Evolutionary conservation across 2,329 filamentous ascomycete genomes (phyloP).

Genomic region (Neocatenulostroma microsporum): DNA sequence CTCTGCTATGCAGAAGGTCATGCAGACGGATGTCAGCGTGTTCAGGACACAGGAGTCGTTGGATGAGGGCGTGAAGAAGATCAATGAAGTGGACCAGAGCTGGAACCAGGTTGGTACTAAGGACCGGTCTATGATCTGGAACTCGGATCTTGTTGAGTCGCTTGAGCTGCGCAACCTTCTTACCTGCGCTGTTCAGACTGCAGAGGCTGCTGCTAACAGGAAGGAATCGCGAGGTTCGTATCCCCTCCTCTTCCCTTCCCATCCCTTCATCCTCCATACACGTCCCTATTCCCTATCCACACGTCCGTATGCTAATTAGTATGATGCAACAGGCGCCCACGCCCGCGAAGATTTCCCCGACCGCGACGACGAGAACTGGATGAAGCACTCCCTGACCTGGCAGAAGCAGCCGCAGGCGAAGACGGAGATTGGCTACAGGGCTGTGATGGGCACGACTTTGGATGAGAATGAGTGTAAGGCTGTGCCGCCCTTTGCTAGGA

Average conservation of each 20-base stretch:
- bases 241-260: background rate
- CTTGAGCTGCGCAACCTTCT: constrained; percentile 91
- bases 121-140: constrained; percentile 99
- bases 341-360: constrained; percentile 95
- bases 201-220: constrained; percentile 78
- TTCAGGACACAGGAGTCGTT: constrained; percentile 92
- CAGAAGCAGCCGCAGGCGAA: constrained; percentile 87
- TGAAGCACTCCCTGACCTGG: constrained; percentile 98
- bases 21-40: constrained; percentile 95
- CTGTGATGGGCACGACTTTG: constrained; percentile 72
- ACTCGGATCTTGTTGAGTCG: constrained; percentile 93
- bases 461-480: constrained; percentile 95
- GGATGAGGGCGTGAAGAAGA: constrained; percentile 83
- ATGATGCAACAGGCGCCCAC: constrained; percentile 62
- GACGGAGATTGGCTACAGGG: constrained; percentile 78
- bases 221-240: constrained; percentile 80
- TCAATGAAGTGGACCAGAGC: constrained; percentile 71
- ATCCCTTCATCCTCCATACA: background rate
- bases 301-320: too few relatives aligned
- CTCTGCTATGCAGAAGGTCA: constrained; percentile 90
- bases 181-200: constrained; percentile 94
- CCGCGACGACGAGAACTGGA: constrained; percentile 92
- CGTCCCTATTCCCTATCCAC: too few relatives aligned
- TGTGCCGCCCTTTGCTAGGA: constrained; percentile 93
- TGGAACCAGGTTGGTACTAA: constrained; percentile 86